These are phyloP conservation scores for Fusarium pilosicola DNA, from an alignment of 2,329 filamentous ascomycete species.

Conservation along the genomic window DNA sequence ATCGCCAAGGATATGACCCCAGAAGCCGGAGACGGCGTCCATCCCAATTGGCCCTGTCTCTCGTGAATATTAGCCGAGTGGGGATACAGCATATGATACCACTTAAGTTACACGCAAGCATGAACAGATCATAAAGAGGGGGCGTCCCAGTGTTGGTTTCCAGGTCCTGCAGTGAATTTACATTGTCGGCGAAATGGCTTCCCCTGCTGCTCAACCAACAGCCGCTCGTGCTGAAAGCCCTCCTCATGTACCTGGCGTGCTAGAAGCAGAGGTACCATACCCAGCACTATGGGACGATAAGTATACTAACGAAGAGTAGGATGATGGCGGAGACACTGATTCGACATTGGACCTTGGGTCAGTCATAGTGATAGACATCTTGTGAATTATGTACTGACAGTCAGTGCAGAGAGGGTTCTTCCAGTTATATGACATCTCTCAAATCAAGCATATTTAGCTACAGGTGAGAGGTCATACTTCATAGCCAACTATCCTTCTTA, in stretches of 20 bases:
- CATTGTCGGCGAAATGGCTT: not conserved
- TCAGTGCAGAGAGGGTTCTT: not conserved
- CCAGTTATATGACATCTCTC: conserved; percentile 16
- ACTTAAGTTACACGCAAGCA: not conserved
- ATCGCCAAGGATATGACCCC: not conserved
- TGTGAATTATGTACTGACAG: not conserved
- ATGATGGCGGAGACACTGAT: not conserved
- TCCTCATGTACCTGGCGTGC: not conserved
- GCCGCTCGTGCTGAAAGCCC: not conserved
- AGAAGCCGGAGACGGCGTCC: not conserved
- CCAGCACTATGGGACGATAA: too few relatives aligned
- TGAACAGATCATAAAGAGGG: conserved; percentile 11
- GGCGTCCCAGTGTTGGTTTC: not conserved
- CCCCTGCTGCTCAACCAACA: not conserved
- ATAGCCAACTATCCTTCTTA: rapidly evolving
- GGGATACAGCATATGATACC: conserved; percentile 5
- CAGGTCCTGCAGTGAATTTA: not conserved
- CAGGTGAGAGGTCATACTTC: not conserved
- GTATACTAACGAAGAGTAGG: not conserved
- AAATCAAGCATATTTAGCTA: conserved; percentile 31
- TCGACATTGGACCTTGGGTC: not conserved
- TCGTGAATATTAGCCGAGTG: conserved; percentile 2
- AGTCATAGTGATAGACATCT: rapidly evolving
- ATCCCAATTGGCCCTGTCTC: not conserved
- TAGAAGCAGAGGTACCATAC: conserved; percentile 5